These are phyloP conservation scores for Cardamine resedifolia DNA, from an alignment of 345 rosid species.

Conservation along the genomic window DNA sequence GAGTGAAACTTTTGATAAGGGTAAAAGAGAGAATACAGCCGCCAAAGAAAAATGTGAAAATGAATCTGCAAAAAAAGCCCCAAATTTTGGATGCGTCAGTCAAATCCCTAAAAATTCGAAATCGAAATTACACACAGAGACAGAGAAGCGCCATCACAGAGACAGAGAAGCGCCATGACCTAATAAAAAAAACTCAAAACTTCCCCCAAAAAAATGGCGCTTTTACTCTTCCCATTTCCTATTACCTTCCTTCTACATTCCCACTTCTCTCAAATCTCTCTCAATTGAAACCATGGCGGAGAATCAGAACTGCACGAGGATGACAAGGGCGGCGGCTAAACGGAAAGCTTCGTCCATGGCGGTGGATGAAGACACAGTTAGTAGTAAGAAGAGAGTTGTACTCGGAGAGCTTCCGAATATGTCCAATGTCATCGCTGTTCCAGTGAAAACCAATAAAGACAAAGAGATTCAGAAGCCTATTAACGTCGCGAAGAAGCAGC, in stretches of 20 bases:
- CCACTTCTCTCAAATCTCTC: neutral
- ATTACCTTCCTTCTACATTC: neutral
- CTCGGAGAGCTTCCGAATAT: slow-evolving; percentile 32
- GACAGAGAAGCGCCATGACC: slow-evolving; percentile 26
- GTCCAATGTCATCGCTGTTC: slow-evolving; percentile 29
- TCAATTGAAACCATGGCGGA: slow-evolving; percentile 27
- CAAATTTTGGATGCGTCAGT: slow-evolving; percentile 9
- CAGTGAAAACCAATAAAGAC: neutral
- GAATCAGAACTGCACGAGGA: slow-evolving; percentile 30
- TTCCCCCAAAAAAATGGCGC: slow-evolving; percentile 22
- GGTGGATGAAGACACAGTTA: slow-evolving; percentile 8
- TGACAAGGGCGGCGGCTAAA: slow-evolving; percentile 37
- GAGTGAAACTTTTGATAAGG: neutral
- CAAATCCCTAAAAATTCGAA: slow-evolving; percentile 20
- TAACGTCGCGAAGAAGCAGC: slow-evolving; percentile 10
- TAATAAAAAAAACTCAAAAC: slow-evolving; percentile 14
- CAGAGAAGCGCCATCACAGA: slow-evolving; percentile 20
- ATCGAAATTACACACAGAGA: neutral
- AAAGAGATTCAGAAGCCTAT: slow-evolving; percentile 11
- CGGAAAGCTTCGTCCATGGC: slow-evolving; percentile 32
- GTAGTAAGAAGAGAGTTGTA: slow-evolving; percentile 28
- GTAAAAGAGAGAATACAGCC: slow-evolving; percentile 5
- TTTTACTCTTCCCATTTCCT: slow-evolving; percentile 5
- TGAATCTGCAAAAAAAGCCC: neutral
- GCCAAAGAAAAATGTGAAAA: slow-evolving; percentile 7